phyloP scores from a whole-genome alignment of 2,329 filamentous ascomycete species.

The Harringtonia lauricola region DNA sequence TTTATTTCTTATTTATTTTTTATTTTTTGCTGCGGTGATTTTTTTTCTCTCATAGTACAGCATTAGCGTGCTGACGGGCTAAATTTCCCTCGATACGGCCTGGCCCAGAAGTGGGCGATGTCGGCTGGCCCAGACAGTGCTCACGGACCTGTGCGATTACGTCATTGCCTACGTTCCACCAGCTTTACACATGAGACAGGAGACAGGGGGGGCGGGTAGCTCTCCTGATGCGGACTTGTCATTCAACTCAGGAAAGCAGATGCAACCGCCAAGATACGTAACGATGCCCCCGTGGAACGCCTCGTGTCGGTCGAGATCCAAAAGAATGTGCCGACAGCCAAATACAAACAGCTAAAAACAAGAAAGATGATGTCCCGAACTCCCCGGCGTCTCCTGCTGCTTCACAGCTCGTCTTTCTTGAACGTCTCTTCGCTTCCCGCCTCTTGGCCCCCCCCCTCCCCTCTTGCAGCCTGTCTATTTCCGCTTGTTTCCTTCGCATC shows the following conservation, averaged over 20 bases:
- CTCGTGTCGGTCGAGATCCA: too few relatives aligned
- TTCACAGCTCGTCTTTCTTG: constrained; percentile 39
- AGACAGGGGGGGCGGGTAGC: too few relatives aligned
- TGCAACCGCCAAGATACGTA: too few relatives aligned
- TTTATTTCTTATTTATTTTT: too few relatives aligned
- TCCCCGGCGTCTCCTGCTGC: background rate
- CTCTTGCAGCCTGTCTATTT: background rate
- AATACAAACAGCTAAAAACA: background rate
- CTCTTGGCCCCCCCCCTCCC: constrained; percentile 8
- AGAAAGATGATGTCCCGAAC: background rate
- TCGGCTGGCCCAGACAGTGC: background rate
- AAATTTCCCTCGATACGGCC: too few relatives aligned
- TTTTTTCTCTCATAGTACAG: background rate
- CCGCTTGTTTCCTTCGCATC: background rate
- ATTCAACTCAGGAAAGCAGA: too few relatives aligned
- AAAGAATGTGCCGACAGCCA: too few relatives aligned
- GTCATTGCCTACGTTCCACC: background rate
- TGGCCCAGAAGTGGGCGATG: too few relatives aligned
- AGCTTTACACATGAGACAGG: background rate
- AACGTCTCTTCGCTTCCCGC: constrained; percentile 34
- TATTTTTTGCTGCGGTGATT: background rate
- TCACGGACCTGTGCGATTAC: background rate
- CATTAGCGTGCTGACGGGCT: background rate
- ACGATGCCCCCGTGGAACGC: too few relatives aligned
- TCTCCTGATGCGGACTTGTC: too few relatives aligned